Evolutionary conservation across 2,329 filamentous ascomycete genomes (phyloP), one percentile per base, ranked within the genome.

Genomic region (Ascochyta lentis): DNA sequence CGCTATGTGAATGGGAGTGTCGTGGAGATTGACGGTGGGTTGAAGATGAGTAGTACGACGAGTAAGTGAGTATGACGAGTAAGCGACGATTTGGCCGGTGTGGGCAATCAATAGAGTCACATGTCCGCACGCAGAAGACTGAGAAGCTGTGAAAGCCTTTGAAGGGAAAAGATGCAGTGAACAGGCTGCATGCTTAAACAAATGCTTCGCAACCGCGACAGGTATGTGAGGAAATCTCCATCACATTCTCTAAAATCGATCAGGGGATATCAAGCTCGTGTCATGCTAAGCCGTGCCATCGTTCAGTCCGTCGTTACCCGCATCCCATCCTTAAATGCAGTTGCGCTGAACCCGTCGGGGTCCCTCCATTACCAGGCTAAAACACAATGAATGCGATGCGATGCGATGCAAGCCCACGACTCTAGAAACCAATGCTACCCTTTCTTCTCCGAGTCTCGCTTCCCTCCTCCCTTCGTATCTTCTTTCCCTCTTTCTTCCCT

Each of bases 1-100:
- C 67, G 73, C 55, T 83, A 81, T 71, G 74, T 82, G 51, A 82
- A 78, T 64, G 80, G 80, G 13, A 74, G 72, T 60, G 76, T 82
- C 16, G 68, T 82, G 41, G 79, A 81, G 63, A 72, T 82, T 44
- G 79, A 81, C 67, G 83, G 82, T 4, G 76, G 72, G 27, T 51
- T 73, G n/a, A 70, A 65, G 60, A 69, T 67, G 66, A 67, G 26
- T 24, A 51, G 40, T 39, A 39, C 40, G 29, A 67, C 60, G 16
- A 64, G 61, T 48, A 65, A 63, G 54, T 19, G 19, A 19, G 19
- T 19, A 19, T 3, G 19, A 19, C 19, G 19, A 19, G 2, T 19
- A 19, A 19, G 19, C 19, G 19, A 19, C 19, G 19, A 19, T 19
- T 19, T 19, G 19, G 19, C 19, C 3, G 10, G 16, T 24, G 26